A percentile compares a stretch with the other conserved stretches of the same genome.
phyloP scores from a whole-genome alignment of 805 yeast species.

The Isabelozyma pseudorhagii region DNA sequence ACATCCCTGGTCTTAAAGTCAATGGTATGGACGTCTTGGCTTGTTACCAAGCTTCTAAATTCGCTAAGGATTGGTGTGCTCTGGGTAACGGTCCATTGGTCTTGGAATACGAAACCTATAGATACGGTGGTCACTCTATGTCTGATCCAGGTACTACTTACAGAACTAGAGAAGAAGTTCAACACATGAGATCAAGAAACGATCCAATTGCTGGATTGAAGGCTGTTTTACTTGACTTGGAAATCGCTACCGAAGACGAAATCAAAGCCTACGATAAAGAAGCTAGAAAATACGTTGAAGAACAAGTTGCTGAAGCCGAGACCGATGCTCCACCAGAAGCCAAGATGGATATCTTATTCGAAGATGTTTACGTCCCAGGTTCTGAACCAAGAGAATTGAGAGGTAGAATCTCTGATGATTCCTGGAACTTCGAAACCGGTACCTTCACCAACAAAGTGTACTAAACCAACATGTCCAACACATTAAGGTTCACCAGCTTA shows the following conservation, averaged over 20 bases:
- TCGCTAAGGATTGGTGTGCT: conserved; percentile 94
- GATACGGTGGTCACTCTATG: conserved; percentile 99
- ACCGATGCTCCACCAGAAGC: conserved; percentile 95
- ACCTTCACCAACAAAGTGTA: conserved; percentile 46
- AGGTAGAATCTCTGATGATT: conserved; percentile 95
- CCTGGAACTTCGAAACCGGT: conserved; percentile 72
- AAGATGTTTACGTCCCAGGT: conserved; percentile 95
- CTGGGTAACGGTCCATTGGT: conserved; percentile 95
- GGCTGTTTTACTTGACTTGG: conserved; percentile 76
- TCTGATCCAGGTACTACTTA: conserved; percentile 99
- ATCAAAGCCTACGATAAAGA: conserved; percentile 92
- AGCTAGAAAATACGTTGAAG: conserved; percentile 93
- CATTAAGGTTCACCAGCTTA: too few relatives aligned
- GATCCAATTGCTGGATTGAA: conserved; percentile 98
- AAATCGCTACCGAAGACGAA: conserved; percentile 91
- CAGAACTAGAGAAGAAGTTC: conserved; percentile 99
- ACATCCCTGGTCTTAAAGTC: conserved; percentile 96
- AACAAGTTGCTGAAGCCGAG: conserved; percentile 92
- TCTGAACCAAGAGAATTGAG: conserved; percentile 88
- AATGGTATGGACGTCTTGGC: conserved; percentile 99
- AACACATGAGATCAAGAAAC: conserved; percentile 97
- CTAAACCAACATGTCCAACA: conserved; percentile 14
- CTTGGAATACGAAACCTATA: conserved; percentile 94
- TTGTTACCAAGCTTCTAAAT: conserved; percentile 91
- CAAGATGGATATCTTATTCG: conserved; percentile 88